Base-by-base conservation (phyloP, 2,329 filamentous ascomycete genomes). In the Botrytis tulipae region DNA sequence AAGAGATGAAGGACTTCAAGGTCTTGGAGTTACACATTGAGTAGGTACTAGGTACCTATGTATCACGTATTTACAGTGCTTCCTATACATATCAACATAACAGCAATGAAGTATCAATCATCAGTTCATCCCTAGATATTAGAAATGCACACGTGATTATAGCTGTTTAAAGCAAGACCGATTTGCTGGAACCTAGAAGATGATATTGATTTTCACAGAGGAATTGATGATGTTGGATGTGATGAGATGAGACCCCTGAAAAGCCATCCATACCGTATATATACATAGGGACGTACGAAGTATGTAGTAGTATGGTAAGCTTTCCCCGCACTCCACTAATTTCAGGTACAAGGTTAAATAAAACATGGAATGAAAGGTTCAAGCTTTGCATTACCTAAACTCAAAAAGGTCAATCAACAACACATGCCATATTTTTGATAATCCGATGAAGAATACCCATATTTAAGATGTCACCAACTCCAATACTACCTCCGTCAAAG, bases 401-500 rank as follows among this genome's bases (percentile, higher is more conserved):
- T 72, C 37, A 46, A 68, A 57, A 57, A 74, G 29, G 42, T 59
- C 62, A 32, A 29, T 29, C 51, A 57, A 57, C 51, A 73, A 32
- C 20, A 72, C 57, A 73, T 62, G 44, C 59, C 32, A 63, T 65
- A 48, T 48, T 32, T 25, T 29, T 57, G 5, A 20, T 37, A 16
- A n/a, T 37, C 35, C 16, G 9, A 35, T 14, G 29, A 37, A 46
- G 32, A 25, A 18, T 18, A n/a, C 71, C 63, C 16, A 72, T 29
- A 20, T 9, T 65, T 46, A 40, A 77, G 74, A 82, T 82, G 81
- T 77, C 79, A 75, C 78, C 75, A 29, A 76, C 73, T 42, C 73
- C 71, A 22, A 72, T 74, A n/a, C 54, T 69, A 8, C 65, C 65
- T 75, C 76, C 73, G 12, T 42, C 70, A 25, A 66, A 72, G 54